Evolutionary conservation across 768 basidiomycete species (phyloP), one percentile per base, ranked within the genome.

Genomic region (Pleurotus tuoliensis): DNA sequence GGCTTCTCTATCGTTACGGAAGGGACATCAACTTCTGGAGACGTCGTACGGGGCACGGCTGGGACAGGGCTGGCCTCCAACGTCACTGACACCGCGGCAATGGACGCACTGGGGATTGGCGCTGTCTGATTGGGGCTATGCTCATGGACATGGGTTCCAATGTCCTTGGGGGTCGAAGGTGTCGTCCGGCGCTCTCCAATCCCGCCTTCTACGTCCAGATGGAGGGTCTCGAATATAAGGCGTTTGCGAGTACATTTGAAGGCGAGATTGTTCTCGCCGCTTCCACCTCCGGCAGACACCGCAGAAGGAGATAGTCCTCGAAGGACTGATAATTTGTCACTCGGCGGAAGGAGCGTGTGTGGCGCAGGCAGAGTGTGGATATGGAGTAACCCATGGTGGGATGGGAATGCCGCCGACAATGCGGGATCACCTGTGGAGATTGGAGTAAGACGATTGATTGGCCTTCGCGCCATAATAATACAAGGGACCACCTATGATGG

Each of bases 181-280:
- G 73, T 82, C 8, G 88, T 92, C 59, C 87, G 80, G 48, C 91
- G 77, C 67, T 90, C 90, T 11, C 82, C 77, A 24, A 92, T 83
- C 13, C 93, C 90, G n/a, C 93, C 88, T 68, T 94, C 90, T 38
- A 91, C 75, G 67, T 90, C 87, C 22, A 96, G 75, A 70, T 96
- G 93, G 57, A 98, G 74, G 22, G 94, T 98, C 74, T 98, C 96
- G 62, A 98, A 83, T 18, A 95, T 74, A 56, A 98, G 78, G 49
- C 93, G 76, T 67, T 90, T 93, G 63, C 95, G 78, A 64, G 87
- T 97, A 65, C 92, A 90, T 67, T 87, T 90, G 80, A 98, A 99
- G 11, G 90, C 94, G 6, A 99, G 79, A 64, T 98, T 98, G 71
- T 98, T 98, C 69, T 98, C 95, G 6, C 94, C 90, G n/a, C 84